Conservation (phyloP, 805 yeast species). For the Torulaspora quercuum region DNA sequence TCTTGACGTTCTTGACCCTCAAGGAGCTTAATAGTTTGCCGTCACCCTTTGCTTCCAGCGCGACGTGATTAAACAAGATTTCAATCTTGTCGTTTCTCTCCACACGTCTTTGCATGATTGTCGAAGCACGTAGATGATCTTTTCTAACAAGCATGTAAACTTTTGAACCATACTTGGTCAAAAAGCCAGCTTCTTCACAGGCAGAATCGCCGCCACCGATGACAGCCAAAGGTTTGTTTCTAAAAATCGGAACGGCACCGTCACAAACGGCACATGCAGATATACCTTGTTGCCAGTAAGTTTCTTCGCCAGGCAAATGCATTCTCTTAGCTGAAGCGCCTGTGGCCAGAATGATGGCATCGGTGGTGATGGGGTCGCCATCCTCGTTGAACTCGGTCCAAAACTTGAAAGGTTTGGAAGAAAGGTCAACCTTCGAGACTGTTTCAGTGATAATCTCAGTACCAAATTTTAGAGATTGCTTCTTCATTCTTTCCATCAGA, state of each 20-base stretch:
- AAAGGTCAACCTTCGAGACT: constrained; percentile 84
- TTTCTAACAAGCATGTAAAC: constrained; percentile 92
- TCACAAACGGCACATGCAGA: constrained; percentile 99
- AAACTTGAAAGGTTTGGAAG: constrained; percentile 86
- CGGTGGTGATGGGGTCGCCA: constrained; percentile 84
- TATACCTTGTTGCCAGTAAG: constrained; percentile 98
- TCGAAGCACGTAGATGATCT: constrained; percentile 90
- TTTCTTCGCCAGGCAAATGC: constrained; percentile 91
- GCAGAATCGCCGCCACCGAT: constrained; percentile 99
- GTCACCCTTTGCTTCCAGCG: constrained; percentile 89
- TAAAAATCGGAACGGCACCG: constrained; percentile 98
- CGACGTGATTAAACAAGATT: constrained; percentile 79
- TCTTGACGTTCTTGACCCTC: constrained; percentile 63
- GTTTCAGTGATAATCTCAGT: constrained; percentile 95
- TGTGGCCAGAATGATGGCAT: constrained; percentile 88
- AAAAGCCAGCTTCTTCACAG: constrained; percentile 95
- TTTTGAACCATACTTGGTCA: constrained; percentile 97
- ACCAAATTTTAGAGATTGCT: constrained; percentile 83
- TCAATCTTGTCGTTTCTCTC: constrained; percentile 82
- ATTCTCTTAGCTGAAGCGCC: constrained; percentile 98
- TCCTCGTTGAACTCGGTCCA: constrained; percentile 97
- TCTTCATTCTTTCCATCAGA: constrained; percentile 92
- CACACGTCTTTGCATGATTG: constrained; percentile 95
- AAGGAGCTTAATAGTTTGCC: constrained; percentile 74
- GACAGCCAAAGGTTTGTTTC: constrained; percentile 96